Conservation (phyloP, 495 filamentous ascomycete genomes). For the Jackrogersella minutella region DNA sequence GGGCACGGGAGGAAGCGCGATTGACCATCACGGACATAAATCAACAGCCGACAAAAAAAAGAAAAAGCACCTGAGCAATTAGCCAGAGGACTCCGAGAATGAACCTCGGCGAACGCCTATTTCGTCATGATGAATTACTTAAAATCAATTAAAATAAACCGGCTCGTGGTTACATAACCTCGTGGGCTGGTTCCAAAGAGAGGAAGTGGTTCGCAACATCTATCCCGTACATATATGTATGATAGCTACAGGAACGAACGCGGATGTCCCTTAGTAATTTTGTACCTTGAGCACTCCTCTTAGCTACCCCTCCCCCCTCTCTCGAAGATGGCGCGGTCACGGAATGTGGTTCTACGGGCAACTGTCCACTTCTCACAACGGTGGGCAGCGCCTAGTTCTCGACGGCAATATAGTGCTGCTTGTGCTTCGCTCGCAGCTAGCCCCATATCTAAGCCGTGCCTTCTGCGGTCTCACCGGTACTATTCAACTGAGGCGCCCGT, state of each 20-base stretch:
- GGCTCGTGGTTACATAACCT: background rate
- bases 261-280: slow-evolving; percentile 7
- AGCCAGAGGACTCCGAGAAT: slow-evolving; percentile 14
- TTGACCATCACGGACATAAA: slow-evolving; percentile 36
- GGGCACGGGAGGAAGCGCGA: background rate
- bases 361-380: slow-evolving; percentile 34
- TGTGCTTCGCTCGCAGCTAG: background rate
- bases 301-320: slow-evolving; percentile 1
- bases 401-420: slow-evolving; percentile 16
- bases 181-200: background rate
- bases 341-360: slow-evolving; percentile 28
- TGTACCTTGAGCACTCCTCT: background rate
- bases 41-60: slow-evolving; percentile 40
- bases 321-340: slow-evolving; percentile 35
- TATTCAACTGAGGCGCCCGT: slow-evolving; percentile 41
- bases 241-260: background rate
- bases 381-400: slow-evolving; percentile 28
- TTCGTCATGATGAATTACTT: slow-evolving; percentile 30
- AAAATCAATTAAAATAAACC: background rate
- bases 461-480: slow-evolving; percentile 10
- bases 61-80: slow-evolving; percentile 7
- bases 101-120: slow-evolving; percentile 32
- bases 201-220: background rate
- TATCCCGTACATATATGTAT: background rate
- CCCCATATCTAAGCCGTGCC: background rate